Base-by-base conservation (phyloP, 305 asterid genomes). In the Fraxinus greggii region DNA sequence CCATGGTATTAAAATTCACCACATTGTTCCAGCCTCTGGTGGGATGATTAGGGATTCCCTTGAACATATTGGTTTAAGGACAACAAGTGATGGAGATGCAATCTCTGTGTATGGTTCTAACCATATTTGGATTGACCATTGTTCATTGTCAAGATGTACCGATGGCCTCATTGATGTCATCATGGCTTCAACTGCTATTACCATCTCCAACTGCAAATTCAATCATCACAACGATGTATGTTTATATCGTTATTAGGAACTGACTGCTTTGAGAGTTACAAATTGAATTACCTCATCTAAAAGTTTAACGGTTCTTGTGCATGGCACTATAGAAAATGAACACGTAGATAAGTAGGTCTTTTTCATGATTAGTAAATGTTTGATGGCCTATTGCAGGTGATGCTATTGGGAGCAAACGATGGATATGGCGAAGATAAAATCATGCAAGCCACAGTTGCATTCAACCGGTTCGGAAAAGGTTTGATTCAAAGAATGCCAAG, bases 201-300 rank as follows among this genome's bases (percentile, higher is more conserved):
- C 97, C 86, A 88, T 92, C 84, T 92, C 94, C 84, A 92, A 92
- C 89, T 89, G 94, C 89, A 92, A 92, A 82, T 91, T 92, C 89
- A 92, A 92, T 88, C 83, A 92, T 74, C 97, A 92, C 45, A 87
- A 92, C 59, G 87, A 86, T 69, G 97, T 92, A 88, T 88, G 92
- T 85, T 72, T n/a, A 28, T 54, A 54, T 56, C 10, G 12, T 56
- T n/a, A 10, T 56, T 19, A n/a, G 24, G 67, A 56, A 56, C 2
- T 19, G 12, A 56, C 4, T 19, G 12, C 4, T 56, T n/a, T 56
- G 12, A 56, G 1, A n/a, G 3, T 23, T 19, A 4, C 9, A 29
- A 5, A 5, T 28, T 69, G 40, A 69, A 13, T 1, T 9, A 29
- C 0, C 23, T 5, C 23, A 2, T 63, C 33, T 24, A 63, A 63